Base-by-base conservation (phyloP, 2,329 filamentous ascomycete genomes). In the Cladophialophora psammophila region DNA sequence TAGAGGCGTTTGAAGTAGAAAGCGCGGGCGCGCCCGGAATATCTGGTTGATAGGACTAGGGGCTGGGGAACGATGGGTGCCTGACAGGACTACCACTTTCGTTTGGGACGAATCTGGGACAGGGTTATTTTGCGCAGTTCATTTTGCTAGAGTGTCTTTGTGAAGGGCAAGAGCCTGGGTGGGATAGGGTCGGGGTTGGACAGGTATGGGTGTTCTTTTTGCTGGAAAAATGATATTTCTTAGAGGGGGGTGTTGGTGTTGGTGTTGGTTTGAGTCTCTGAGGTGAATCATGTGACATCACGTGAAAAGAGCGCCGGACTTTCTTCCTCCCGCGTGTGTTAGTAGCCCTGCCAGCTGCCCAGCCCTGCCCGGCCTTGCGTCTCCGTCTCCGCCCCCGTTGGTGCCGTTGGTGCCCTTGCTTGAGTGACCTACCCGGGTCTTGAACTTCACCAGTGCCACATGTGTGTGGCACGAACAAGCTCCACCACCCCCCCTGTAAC, bases 401-500 rank as follows among this genome's bases (percentile, higher is more conserved):
- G 26, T 26, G 26, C 36, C 36, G 12, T 50, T 50, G 45, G 45
- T 50, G 45, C 45, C 45, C 26, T 50, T 18, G 42, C n/a, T 48
- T 48, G 42, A 48, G 26, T 26, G 26, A 26, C 26, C 26, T 26
- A 26, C 26, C 26, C 26, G 3, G 3, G 26, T 2, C 2, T 48
- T 48, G 18, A 20, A 48, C 42, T 20, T 20, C 53, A 55, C 53
- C 42, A 48, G 20, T 48, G 42, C 42, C 42, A n/a, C 42, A 48
- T 48, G 42, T 50, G n/a, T 7, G 50, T 53, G 48, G 26, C 48
- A 26, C 38, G 36, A 52, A 55, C 50, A 63, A 36, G n/a, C 45
- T 31, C 56, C 56, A 45, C 56, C 56, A 45, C 35, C 56, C 59
- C 56, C 60, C 56, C 60, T 57, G 60, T 40, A 60, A 50, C 34